Conservation (phyloP, 2,329 filamentous ascomycete genomes). For the Fusarium sp. region DNA sequence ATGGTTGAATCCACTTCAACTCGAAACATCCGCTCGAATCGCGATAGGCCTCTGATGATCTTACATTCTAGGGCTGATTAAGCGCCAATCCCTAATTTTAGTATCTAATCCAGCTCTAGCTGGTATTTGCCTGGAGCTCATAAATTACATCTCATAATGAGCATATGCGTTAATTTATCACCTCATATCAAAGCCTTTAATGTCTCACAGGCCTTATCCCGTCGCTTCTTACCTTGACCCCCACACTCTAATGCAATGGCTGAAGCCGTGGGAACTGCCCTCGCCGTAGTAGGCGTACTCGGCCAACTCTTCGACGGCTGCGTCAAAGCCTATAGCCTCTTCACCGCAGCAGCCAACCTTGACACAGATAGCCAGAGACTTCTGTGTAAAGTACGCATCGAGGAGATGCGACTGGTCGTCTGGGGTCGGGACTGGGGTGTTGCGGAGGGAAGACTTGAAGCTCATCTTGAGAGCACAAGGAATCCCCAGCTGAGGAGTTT, state of each 20-base stretch:
- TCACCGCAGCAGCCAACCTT: constrained; percentile 54
- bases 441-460: constrained; percentile 55
- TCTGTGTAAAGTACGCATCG: constrained; percentile 59
- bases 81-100: not conserved
- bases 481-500: constrained; percentile 51
- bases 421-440: constrained; percentile 61
- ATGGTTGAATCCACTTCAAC: not conserved
- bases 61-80: constrained; percentile 11
- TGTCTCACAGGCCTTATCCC: not conserved
- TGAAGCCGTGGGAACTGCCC: constrained; percentile 54
- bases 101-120: not conserved
- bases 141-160: not conserved
- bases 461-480: constrained; percentile 50
- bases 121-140: not conserved
- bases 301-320: constrained; percentile 59
- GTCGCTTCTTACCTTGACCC: not conserved
- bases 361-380: constrained; percentile 55
- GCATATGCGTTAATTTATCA: not conserved
- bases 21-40: not conserved
- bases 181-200: not conserved
- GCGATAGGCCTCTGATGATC: not conserved
- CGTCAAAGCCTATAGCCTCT: constrained; percentile 57
- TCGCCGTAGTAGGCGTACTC: constrained; percentile 56
- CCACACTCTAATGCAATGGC: constrained; percentile 36
- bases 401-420: constrained; percentile 58